These are phyloP conservation scores for Cotoneaster glaucophyllus DNA, from an alignment of 306 rosid genomes.

Conservation along the genomic window DNA sequence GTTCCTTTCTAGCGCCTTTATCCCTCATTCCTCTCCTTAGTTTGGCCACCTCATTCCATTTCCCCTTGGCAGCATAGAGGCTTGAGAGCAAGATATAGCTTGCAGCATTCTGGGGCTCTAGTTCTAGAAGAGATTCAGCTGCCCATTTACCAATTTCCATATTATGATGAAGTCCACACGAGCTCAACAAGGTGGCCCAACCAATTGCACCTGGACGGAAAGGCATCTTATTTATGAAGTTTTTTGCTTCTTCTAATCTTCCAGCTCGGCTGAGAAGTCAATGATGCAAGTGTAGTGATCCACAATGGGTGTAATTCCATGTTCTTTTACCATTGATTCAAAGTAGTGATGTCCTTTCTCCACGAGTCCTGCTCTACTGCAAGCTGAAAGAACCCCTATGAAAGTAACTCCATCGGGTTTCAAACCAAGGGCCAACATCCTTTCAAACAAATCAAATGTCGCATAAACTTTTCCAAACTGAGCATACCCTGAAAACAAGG, in stretches of 20 bases:
- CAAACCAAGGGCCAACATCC: slow-evolving; percentile 55
- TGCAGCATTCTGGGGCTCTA: slow-evolving; percentile 85
- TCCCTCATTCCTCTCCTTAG: slow-evolving; percentile 80
- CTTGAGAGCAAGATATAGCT: slow-evolving; percentile 78
- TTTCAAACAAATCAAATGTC: slow-evolving; percentile 62
- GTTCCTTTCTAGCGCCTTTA: slow-evolving; percentile 75
- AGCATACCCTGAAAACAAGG: slow-evolving; percentile 81
- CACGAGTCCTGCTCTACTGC: slow-evolving; percentile 86
- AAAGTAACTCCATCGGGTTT: slow-evolving; percentile 82
- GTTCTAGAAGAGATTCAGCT: slow-evolving; percentile 64
- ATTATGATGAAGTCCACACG: slow-evolving; percentile 64
- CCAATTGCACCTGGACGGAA: slow-evolving; percentile 72
- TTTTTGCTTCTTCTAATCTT: slow-evolving; percentile 67
- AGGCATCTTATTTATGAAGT: slow-evolving; percentile 71
- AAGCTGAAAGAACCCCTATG: slow-evolving; percentile 90
- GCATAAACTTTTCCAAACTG: slow-evolving; percentile 73
- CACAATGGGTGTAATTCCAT: slow-evolving; percentile 51
- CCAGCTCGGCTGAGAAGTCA: slow-evolving; percentile 87
- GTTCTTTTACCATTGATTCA: slow-evolving; percentile 59
- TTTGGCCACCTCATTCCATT: slow-evolving; percentile 76
- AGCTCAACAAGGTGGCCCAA: slow-evolving; percentile 83
- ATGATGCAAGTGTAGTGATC: slow-evolving; percentile 92
- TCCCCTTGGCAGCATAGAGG: slow-evolving; percentile 74
- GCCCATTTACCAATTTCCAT: slow-evolving; percentile 86
- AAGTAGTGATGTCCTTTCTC: slow-evolving; percentile 67